These are phyloP conservation scores for Neocucurbitaria cava DNA, from an alignment of 2,329 filamentous ascomycete species.

Conservation along the genomic window DNA sequence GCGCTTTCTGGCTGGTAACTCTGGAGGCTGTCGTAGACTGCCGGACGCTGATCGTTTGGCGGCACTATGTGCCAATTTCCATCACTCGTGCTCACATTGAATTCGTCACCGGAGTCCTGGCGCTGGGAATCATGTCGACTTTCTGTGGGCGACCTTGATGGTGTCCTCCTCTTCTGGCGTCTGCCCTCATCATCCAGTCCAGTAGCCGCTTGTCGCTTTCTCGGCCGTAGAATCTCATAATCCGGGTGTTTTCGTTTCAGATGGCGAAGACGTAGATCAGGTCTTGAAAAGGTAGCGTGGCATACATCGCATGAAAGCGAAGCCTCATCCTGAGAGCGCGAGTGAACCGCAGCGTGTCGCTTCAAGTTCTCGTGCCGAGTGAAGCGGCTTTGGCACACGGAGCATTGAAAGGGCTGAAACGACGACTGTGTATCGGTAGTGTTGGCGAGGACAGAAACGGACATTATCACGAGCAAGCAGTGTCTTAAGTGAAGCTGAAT, in stretches of 20 bases:
- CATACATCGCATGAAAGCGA: slow-evolving; percentile 23
- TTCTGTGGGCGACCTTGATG: neutral
- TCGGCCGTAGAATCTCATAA: neutral
- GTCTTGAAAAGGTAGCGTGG: slow-evolving; percentile 23
- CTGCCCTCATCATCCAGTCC: neutral
- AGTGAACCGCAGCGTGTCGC: slow-evolving; percentile 25
- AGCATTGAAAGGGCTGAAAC: slow-evolving; percentile 27
- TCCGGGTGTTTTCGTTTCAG: slow-evolving; percentile 10
- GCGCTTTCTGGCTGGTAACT: neutral
- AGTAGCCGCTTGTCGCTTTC: neutral
- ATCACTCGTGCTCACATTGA: neutral
- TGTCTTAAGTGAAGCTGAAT: neutral
- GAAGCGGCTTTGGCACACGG: slow-evolving; percentile 27
- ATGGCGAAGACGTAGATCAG: slow-evolving; percentile 28
- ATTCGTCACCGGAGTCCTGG: neutral
- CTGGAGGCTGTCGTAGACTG: neutral
- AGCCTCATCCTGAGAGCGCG: slow-evolving; percentile 12
- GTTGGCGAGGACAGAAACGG: neutral
- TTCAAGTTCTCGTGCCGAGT: slow-evolving; percentile 32
- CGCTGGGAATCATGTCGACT: neutral
- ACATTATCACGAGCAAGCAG: neutral
- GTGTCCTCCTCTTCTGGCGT: neutral
- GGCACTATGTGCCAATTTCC: neutral
- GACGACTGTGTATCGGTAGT: neutral
- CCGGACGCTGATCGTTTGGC: neutral